Evolutionary conservation across 345 rosid genomes (phyloP).

Genomic region (Aegle marmelos): DNA sequence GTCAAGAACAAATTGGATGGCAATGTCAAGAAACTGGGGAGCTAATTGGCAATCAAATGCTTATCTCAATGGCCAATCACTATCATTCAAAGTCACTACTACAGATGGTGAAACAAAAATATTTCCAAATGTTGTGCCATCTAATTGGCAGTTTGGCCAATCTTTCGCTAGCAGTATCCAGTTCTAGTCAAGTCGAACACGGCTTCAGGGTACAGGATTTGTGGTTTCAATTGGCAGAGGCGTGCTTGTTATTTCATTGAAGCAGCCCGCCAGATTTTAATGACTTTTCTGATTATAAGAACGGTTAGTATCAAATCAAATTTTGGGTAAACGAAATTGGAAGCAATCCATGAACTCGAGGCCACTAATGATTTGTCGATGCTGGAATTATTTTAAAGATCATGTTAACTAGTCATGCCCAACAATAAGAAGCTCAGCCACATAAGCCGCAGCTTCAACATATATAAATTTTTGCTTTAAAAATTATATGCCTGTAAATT

Average conservation of each 20-base stretch:
- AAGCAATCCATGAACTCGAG: slow-evolving; percentile 19
- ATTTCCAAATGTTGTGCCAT: slow-evolving; percentile 50
- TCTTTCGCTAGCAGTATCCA: slow-evolving; percentile 45
- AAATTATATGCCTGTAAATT: slow-evolving; percentile 11
- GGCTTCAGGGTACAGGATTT: slow-evolving; percentile 10
- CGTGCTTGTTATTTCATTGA: slow-evolving; percentile 27
- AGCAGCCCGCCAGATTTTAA: slow-evolving; percentile 43
- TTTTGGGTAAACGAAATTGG: background rate
- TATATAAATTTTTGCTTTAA: background rate
- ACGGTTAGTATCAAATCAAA: background rate
- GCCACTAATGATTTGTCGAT: background rate
- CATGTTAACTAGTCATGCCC: background rate
- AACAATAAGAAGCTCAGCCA: slow-evolving; percentile 18
- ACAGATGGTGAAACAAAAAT: slow-evolving; percentile 57
- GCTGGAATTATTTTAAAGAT: background rate
- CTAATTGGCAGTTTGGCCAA: slow-evolving; percentile 76
- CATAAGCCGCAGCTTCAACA: slow-evolving; percentile 13
- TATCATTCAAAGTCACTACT: slow-evolving; percentile 72
- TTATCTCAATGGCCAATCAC: slow-evolving; percentile 71
- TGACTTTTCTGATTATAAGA: background rate
- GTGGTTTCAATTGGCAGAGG: slow-evolving; percentile 31
- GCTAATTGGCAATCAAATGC: slow-evolving; percentile 93
- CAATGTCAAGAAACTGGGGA: slow-evolving; percentile 96
- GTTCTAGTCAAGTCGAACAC: slow-evolving; percentile 22
- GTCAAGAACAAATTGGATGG: slow-evolving; percentile 66